A percentile compares a stretch with the other conserved stretches of the same genome.
These are phyloP conservation scores for Euphorbia celastroides DNA, from an alignment of 441 rosid species.

Conservation along the genomic window DNA sequence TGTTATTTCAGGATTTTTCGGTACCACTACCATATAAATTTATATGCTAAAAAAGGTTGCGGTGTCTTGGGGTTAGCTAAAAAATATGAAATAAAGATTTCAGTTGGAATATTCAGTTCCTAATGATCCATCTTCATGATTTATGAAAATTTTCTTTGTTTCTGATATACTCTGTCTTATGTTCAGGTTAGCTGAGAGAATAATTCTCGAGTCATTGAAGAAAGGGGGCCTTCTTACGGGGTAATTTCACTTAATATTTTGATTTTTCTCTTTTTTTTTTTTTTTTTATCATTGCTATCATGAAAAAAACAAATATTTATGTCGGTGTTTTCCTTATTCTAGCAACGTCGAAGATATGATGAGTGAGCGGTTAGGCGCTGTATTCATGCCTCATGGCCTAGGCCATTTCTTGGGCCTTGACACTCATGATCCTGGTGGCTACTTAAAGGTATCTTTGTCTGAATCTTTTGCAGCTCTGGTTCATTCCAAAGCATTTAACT, in stretches of 20 bases:
- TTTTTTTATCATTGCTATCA: constrained; percentile 15
- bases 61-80: constrained; percentile 1
- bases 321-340: constrained; percentile 18
- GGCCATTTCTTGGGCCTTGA: constrained; percentile 77
- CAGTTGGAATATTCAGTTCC: neutral
- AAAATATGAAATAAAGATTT: neutral
- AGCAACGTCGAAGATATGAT: constrained; percentile 83
- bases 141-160: constrained; percentile 12
- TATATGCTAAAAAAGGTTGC: neutral
- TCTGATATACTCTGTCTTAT: constrained; percentile 10
- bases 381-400: constrained; percentile 74
- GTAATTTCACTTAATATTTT: constrained; percentile 33
- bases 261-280: too few relatives aligned
- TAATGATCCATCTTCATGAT: neutral
- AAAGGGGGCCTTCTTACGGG: constrained; percentile 61
- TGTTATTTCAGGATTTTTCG: neutral
- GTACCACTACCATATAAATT: neutral
- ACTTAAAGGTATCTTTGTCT: constrained; percentile 43
- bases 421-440: constrained; percentile 96
- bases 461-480: neutral
- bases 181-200: constrained; percentile 82
- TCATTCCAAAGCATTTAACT: constrained; percentile 4
- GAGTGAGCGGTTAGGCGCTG: constrained; percentile 69
- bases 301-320: constrained; percentile 11
- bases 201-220: constrained; percentile 66